Base-by-base conservation (phyloP, 108 stramenopile species). In the Pseudonitzschia multistriata region DNA sequence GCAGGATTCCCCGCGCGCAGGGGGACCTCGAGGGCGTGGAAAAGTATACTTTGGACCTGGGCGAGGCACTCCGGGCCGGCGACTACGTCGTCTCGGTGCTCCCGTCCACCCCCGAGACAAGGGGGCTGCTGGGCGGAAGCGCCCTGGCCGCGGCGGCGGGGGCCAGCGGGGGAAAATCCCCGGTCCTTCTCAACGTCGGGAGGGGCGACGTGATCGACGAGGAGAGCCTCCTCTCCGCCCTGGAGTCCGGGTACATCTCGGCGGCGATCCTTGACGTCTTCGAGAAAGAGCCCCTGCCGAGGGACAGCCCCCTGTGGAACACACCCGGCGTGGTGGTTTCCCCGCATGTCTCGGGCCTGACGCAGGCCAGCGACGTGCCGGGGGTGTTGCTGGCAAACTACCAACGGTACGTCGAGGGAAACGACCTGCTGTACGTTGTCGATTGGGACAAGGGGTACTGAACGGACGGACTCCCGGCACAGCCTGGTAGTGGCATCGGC, bases 191-290 rank as follows among this genome's bases (percentile, higher is more conserved):
- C 56, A 84, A 84, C 67, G 77, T 78, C 21, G 83, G 83, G 10
- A 54, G 83, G 55, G 83, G 83, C 21, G 83, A 84, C 59, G 73
- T 84, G 24, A 80, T 79, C 47, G 22, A 61, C 42, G 73, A 76
- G 34, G 13, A n/a, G 24, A 61, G 68, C 15, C 62, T 84, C n/a
- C 0, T 81, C 19, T 15, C 42, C n/a, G 72, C 83, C 50, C 49
- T 84, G n/a, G 77, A 84, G 24, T 19, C 67, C 3, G 40, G 62
- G 24, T 68, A 76, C 40, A 71, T 84, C 40, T 81, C 79, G 49
- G 79, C 74, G 21, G 83, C 83, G 19, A 84, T 84, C 33, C 66
- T 84, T 10, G 83, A 84, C 73, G 83, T 84, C 13, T 81, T 84
- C 39, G 74, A 42, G 33, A 45, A 21, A 49, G 83, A 84, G 72